Evolutionary conservation across 2,329 filamentous ascomycete genomes (phyloP).

Genomic region (Torrubiellomyces zombiae): DNA sequence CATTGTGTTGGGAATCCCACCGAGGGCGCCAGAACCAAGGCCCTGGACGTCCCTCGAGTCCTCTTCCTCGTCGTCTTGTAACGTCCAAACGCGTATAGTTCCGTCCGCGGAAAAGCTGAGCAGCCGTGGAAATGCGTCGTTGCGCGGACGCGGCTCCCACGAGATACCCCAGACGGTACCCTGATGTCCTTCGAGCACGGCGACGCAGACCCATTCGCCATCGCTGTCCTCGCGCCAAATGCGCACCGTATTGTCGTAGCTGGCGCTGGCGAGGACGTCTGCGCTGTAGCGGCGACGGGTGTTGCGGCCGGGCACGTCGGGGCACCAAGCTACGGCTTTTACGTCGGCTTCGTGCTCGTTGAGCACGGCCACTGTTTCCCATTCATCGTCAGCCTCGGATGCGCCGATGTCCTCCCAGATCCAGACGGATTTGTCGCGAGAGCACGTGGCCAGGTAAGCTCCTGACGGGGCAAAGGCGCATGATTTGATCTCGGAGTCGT

Average conservation of each 20-base stretch:
- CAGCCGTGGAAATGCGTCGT: conserved; percentile 40
- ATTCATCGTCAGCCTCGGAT: conserved; percentile 72
- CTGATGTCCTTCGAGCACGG: conserved; percentile 60
- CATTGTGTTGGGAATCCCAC: conserved; percentile 78
- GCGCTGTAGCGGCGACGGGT: conserved; percentile 31
- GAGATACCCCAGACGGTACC: conserved; percentile 86
- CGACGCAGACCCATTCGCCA: conserved; percentile 79
- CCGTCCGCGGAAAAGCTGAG: conserved; percentile 75
- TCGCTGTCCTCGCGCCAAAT: conserved; percentile 83
- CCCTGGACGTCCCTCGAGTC: conserved; percentile 10
- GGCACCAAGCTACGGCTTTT: conserved; percentile 87
- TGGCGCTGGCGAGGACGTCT: conserved; percentile 73
- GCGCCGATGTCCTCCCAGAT: conserved; percentile 85
- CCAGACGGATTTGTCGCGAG: conserved; percentile 88
- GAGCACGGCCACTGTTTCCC: conserved; percentile 88
- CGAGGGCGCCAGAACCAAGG: conserved; percentile 25
- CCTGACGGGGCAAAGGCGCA: conserved; percentile 60
- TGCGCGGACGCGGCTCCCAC: conserved; percentile 37
- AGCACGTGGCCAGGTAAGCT: conserved; percentile 74
- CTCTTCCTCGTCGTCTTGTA: conserved; percentile 35
- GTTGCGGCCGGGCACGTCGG: conserved; percentile 38
- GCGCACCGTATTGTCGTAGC: conserved; percentile 83
- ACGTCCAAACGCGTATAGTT: conserved; percentile 64
- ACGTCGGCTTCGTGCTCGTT: conserved; percentile 93
- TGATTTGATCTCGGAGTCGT: conserved; percentile 83